Evolutionary conservation across 169 alveolate species (phyloP), one percentile per base, ranked within the genome.

Genomic region (Theileria sp.): DNA sequence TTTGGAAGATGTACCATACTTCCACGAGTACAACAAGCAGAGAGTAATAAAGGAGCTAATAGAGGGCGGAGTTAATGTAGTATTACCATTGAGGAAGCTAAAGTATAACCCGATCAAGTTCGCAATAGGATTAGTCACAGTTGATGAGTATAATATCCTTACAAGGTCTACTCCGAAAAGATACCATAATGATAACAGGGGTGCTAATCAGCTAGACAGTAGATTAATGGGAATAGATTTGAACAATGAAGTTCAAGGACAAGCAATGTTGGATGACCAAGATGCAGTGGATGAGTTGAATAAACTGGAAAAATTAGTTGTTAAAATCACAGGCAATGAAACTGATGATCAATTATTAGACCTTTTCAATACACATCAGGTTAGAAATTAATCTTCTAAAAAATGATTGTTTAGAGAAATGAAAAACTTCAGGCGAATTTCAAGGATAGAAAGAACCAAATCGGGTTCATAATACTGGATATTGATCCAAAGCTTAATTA

Each of bases 41-140:
- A 36, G 89, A 25, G 51, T 77, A 26, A 25, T 83, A n/a, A 83
- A 83, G 79, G 89, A 83, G 34, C 81, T 83, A 34, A 77, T 77
- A 19, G 89, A 83, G 34, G 89, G 86, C 0, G 89, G 89, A 17
- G 56, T 83, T 36, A 74, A 67, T 51, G 86, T 83, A 34, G 28
- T 83, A 6, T 81, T 81, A 6, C 89, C 86, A 19, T 68, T 77
- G 1, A 75, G 51, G 10, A 77, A 83, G 60, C 70, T 83, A 25
- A 76, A 64, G 74, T 76, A 75, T 49, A 69, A 67, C n/a, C 89
- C 89, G 50, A 83, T 75, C 0, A 75, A 83, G 67, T 76, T 77
- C 56, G 71, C 89, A 21, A 71, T 62, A 32, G 86, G 89, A 0
- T 65, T 77, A 19, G 89, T 81, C 10, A 64, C 38, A 6, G 50